Evolutionary conservation across 768 basidiomycete genomes (phyloP), one percentile per base, ranked within the genome.

Genomic region (Collybiopsis luxurians): DNA sequence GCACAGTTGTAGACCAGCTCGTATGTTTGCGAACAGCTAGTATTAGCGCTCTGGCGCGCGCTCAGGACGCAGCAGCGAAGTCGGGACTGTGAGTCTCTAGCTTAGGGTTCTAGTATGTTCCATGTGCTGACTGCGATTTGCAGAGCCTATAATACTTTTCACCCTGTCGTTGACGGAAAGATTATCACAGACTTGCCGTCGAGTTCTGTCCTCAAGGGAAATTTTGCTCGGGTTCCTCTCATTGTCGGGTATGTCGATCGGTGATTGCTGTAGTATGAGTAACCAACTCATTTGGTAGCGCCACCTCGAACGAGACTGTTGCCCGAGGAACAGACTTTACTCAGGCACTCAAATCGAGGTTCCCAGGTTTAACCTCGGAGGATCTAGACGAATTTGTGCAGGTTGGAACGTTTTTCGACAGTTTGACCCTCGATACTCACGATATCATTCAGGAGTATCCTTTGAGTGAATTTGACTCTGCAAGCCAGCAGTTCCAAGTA

Each of bases 241-340:
- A 79, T 89, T 30, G 78, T 84, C 30, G 83, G 84, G 85, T 85
- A 62, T 19, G 75, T 66, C n/a, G n/a, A n/a, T n/a, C 27, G 21
- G 49, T 55, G n/a, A n/a, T n/a, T n/a, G n/a, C n/a, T n/a, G n/a
- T n/a, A n/a, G n/a, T n/a, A n/a, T n/a, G n/a, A n/a, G n/a, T n/a
- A n/a, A n/a, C n/a, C n/a, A n/a, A n/a, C n/a, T n/a, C n/a, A n/a
- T n/a, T n/a, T n/a, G n/a, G 3, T 53, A 75, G 85, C 2, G 71
- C 84, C 0, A 84, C 82, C 2, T 80, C 83, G 6, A 85, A 88
- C 51, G 84, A 87, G 63, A 82, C 85, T 1, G 66, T 81, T 31
- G 74, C 77, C 3, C 69, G 73, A 11, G 77, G 79, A 2, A 61
- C 60, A 15, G 68, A 74, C 48, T 68, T 83, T 36, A 58, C 68